Evolutionary conservation across 805 yeast species (phyloP), one percentile per base, ranked within the genome.

Genomic region (Yamadazyma olivae): DNA sequence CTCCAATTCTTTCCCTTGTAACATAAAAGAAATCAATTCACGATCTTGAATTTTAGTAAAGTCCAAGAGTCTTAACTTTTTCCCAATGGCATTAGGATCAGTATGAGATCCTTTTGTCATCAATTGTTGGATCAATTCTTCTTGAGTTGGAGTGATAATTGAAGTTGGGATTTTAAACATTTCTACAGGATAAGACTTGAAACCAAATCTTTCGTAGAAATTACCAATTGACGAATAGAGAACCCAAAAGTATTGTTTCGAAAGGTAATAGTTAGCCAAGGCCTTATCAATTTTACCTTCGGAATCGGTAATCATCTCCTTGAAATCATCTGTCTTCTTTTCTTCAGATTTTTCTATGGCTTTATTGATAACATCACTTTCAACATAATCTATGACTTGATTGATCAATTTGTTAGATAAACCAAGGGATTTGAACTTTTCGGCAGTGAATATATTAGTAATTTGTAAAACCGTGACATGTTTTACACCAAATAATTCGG

Each of bases 211-310:
- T 24, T 67, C 61, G 55, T 88, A 88, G 46, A 72, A 85, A 21
- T 68, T 71, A 12, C 84, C 91, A 15, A 84, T 77, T 32, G 81
- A 93, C 43, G 91, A 81, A 68, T 85, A 86, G 34, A 87, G 67
- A 27, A 45, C 48, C 71, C 71, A 67, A 32, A 62, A 54, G 43
- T 61, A 66, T 37, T 61, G 44, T 34, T 61, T 61, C 26, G 60
- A 41, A 43, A 65, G 48, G 36, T 62, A 57, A 35, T 65, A 56
- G 33, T 51, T 49, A 23, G 64, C 66, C 48, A 65, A 51, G 9
- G 40, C 36, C 4, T 28, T 17, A 36, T 65, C 70, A 8, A 64
- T 26, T 10, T 40, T 21, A 2, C 66, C 64, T 30, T 57, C 50
- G 27, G 55, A 50, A 3, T 40, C 39, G 19, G 40, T 45, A 6